Base-by-base conservation (phyloP, 495 filamentous ascomycete genomes). In the Pseudotulostoma volvatum region DNA sequence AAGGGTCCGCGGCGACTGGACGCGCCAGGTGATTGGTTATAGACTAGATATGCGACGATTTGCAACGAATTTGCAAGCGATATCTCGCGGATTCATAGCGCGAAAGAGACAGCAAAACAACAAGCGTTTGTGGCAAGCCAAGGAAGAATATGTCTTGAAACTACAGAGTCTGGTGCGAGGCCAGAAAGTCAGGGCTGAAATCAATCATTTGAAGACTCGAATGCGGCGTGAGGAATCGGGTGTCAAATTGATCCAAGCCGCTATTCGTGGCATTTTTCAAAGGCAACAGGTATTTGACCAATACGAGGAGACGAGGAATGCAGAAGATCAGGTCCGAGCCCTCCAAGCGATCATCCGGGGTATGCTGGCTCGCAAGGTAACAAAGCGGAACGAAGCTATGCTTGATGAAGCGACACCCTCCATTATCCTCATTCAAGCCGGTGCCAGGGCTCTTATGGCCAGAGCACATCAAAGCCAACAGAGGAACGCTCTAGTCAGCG, bases 81-180 rank as follows among this genome's bases (percentile, higher is more conserved):
- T 74, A 5, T 76, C 74, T 1, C 73, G 88, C 38, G 92, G 85
- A 9, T 93, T 81, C 47, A 57, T 94, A 25, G 67, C 78, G 19
- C 76, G 92, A 36, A 70, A 67, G 28, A 70, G 68, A 31, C 70
- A 76, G 50, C 59, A 57, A 37, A 60, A 64, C 15, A 72, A 75
- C 45, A 72, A 80, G 53, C 56, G 71, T 25, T 71, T 67, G 59
- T 86, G 81, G 65, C 71, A 78, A 48, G 70, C 71, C 38, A 77
- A 76, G 35, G 78, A 88, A 48, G 50, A 57, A 9, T 71, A 87
- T 34, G 68, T 97, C 28, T 58, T 90, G 18, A 67, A 71, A 38
- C 57, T 97, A n/a, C 90, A 97, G 56, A 90, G 77, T 45, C 61
- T 92, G 19, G 72, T 87, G 39, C 69, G 90, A 49, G 92, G 77